phyloP scores from a whole-genome alignment of 306 rosid species.

The Lathyrus oleraceus region DNA sequence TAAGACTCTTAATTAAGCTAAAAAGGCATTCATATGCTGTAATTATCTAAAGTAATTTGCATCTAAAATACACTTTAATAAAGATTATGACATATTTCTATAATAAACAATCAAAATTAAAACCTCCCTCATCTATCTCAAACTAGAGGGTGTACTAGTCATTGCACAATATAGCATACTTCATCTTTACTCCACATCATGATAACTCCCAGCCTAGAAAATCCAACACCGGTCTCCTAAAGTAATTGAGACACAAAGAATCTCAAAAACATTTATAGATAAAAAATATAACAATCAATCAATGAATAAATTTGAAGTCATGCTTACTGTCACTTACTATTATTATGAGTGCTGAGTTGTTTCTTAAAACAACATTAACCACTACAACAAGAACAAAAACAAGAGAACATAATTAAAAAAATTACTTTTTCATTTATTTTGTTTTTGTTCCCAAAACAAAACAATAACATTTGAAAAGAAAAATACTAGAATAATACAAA shows the following conservation, averaged over 20 bases:
- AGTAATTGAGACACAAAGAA: constrained; percentile 45
- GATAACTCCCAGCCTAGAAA: constrained; percentile 43
- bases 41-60: not conserved
- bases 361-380: constrained; percentile 2
- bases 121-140: not conserved
- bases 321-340: constrained; percentile 36
- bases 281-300: not conserved
- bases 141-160: constrained; percentile 31
- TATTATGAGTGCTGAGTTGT: constrained; percentile 46
- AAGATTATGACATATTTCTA: not conserved
- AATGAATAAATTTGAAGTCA: constrained; percentile 22
- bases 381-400: not conserved
- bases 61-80: not conserved
- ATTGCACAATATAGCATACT: constrained; percentile 30
- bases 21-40: not conserved
- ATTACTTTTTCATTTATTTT: too few relatives aligned
- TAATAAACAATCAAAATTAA: not conserved
- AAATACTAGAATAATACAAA: constrained; percentile 19
- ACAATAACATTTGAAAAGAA: constrained; percentile 17
- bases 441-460: constrained; percentile 33
- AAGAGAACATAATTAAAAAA: constrained; percentile 6
- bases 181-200: constrained; percentile 20
- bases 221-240: constrained; percentile 39
- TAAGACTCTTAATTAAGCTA: not conserved
- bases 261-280: constrained; percentile 23